Percentiles rank a stretch among this genome's conserved stretches.
These are phyloP conservation scores for Penicillium silybi DNA, from an alignment of 495 filamentous ascomycete genomes.

Conservation along the genomic window DNA sequence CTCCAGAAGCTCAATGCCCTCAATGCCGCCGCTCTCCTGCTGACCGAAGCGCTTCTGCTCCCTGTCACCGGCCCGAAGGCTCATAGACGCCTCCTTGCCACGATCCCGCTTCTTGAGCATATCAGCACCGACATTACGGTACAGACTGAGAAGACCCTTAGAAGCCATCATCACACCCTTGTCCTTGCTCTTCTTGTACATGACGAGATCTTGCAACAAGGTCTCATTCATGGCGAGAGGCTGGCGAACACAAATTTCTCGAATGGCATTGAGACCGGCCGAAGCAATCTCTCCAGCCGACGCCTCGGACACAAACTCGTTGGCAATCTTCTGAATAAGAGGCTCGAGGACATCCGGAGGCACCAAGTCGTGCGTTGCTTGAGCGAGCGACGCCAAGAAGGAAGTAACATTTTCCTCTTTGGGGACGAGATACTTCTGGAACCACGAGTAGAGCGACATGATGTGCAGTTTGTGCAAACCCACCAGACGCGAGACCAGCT, in stretches of 20 bases:
- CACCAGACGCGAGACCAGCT: slow-evolving; percentile 84
- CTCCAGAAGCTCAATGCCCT: slow-evolving; percentile 87
- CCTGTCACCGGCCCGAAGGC: slow-evolving; percentile 62
- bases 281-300: slow-evolving; percentile 86
- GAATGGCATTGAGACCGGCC: slow-evolving; percentile 89
- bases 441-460: slow-evolving; percentile 81
- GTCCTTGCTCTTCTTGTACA: slow-evolving; percentile 96
- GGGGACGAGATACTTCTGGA: slow-evolving; percentile 80
- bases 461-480: slow-evolving; percentile 88
- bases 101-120: slow-evolving; percentile 87
- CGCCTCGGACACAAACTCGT: slow-evolving; percentile 96
- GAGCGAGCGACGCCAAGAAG: slow-evolving; percentile 88
- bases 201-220: slow-evolving; percentile 89
- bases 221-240: slow-evolving; percentile 95
- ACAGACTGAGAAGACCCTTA: slow-evolving; percentile 82
- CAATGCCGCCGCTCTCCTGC: slow-evolving; percentile 75
- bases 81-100: slow-evolving; percentile 89
- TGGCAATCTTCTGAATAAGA: slow-evolving; percentile 90
- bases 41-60: slow-evolving; percentile 74
- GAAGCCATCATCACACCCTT: slow-evolving; percentile 98
- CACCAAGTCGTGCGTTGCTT: slow-evolving; percentile 85
- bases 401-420: slow-evolving; percentile 91
- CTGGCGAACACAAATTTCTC: slow-evolving; percentile 88
- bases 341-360: slow-evolving; percentile 93
- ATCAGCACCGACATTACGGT: slow-evolving; percentile 82